Evolutionary conservation across 179 eudicot species (phyloP).

Genomic region (Nepenthes alata): DNA sequence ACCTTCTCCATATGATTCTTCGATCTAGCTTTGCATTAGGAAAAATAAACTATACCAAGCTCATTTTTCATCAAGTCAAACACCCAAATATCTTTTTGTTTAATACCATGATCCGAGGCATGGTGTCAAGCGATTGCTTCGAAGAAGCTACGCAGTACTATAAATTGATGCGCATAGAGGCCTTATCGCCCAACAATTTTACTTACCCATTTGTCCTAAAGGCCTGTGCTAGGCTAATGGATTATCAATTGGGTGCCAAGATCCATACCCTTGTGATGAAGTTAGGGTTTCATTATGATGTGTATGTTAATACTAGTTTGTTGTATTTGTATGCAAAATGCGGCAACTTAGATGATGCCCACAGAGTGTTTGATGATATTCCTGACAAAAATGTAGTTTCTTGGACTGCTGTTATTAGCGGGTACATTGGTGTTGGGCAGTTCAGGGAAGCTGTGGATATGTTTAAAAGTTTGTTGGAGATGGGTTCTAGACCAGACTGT

Average conservation of each 20-base stretch:
- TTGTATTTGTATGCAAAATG: slow-evolving; percentile 41
- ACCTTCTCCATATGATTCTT: slow-evolving; percentile 37
- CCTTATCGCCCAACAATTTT: slow-evolving; percentile 45
- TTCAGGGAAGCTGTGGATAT: slow-evolving; percentile 39
- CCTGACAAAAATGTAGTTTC: slow-evolving; percentile 35
- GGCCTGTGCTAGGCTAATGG: slow-evolving; percentile 29
- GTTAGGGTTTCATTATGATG: slow-evolving; percentile 38
- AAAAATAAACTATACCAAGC: slow-evolving; percentile 20
- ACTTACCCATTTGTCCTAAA: slow-evolving; percentile 68
- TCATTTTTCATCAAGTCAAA: slow-evolving; percentile 29
- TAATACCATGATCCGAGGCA: slow-evolving; percentile 50
- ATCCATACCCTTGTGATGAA: slow-evolving; percentile 44
- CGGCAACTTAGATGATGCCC: slow-evolving; percentile 35
- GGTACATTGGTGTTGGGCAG: slow-evolving; percentile 32
- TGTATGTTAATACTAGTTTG: slow-evolving; percentile 53
- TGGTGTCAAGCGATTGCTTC: slow-evolving; percentile 31
- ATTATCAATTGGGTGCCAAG: slow-evolving; percentile 29
- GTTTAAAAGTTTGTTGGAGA: slow-evolving; percentile 41
- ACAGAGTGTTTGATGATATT: slow-evolving; percentile 54
- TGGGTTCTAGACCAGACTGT: slow-evolving; percentile 51
- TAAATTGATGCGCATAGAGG: slow-evolving; percentile 25
- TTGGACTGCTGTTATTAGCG: slow-evolving; percentile 56
- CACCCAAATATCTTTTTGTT: slow-evolving; percentile 33
- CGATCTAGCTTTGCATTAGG: slow-evolving; percentile 26
- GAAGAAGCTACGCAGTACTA: slow-evolving; percentile 28